Evolutionary conservation across 805 yeast species (phyloP), one percentile per base, ranked within the genome.

Genomic region (Kodamaea leandrae): DNA sequence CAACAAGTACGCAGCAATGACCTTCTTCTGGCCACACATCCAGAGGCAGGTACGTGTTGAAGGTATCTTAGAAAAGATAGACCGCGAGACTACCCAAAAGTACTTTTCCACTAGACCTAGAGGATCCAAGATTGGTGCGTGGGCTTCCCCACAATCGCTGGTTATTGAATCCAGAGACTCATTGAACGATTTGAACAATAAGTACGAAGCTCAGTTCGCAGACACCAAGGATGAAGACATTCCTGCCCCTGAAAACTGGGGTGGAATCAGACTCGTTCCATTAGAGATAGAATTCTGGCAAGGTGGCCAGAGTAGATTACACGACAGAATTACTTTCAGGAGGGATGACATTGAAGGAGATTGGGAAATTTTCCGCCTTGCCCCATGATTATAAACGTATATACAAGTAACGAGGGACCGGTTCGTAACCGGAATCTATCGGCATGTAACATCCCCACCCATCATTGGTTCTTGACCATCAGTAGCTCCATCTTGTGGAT

Each of bases 201-300:
- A 68, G 19, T 73, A 66, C 45, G 81, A 72, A 42, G 64, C 73
- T 41, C 72, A 79, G 57, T 87, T 86, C 47, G 76, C 79, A 47
- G 80, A 73, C 29, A 60, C 64, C 30, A 77, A 77, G 24, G 80
- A 81, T 28, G 77, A 77, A 25, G 80, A 81, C 27, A 79, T 93
- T 32, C 95, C 95, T 20, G 84, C 95, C 49, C 99, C 99, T 12
- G 90, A 86, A 25, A 83, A 70, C 59, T 93, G 99, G 99, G 99
- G 98, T 41, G 99, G 99, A 0, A 59, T 93, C 37, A 75, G 96
- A 55, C 73, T 93, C 13, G 80, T 84, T 30, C 99, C 99, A 4
- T 66, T 86, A 34, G 96, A 88, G 57, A 76, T 91, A 50, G 99
- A 93, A 66, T 93, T 91, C 58, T 93, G 98, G 97, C 99, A 93